These are phyloP conservation scores for Irpex rosettiformis DNA, from an alignment of 1,284 basidiomycete species.

Conservation along the genomic window DNA sequence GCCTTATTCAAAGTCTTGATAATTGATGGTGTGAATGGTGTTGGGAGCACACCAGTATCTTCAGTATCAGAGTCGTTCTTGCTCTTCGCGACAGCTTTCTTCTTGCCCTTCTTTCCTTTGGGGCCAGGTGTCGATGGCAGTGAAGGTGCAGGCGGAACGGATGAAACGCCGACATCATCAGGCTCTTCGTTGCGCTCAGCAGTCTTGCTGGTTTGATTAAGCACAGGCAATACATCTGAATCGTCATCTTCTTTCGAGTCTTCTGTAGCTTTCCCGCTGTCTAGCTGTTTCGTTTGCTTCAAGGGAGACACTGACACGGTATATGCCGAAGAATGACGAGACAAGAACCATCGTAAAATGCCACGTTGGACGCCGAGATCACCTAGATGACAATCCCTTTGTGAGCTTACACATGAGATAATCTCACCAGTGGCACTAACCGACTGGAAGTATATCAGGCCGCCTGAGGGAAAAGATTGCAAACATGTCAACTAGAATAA, in stretches of 20 bases:
- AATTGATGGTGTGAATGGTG: constrained; percentile 65
- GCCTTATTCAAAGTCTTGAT: constrained; percentile 43
- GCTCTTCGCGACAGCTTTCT: constrained; percentile 6
- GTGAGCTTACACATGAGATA: neutral
- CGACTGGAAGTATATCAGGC: constrained; percentile 78
- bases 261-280: constrained; percentile 18
- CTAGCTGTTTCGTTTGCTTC: constrained; percentile 40
- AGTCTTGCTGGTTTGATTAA: constrained; percentile 15
- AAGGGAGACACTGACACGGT: constrained; percentile 49
- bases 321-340: constrained; percentile 54
- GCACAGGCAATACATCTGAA: constrained; percentile 10
- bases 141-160: constrained; percentile 21
- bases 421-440: constrained; percentile 33
- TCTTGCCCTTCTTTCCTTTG: constrained; percentile 14
- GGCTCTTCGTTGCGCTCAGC: constrained; percentile 4
- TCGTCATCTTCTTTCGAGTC: constrained; percentile 1
- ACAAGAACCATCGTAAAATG: constrained; percentile 70
- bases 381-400: constrained; percentile 36
- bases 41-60: constrained; percentile 37
- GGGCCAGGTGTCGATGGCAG: constrained; percentile 7
- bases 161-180: constrained; percentile 17
- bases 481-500: constrained; percentile 75
- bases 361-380: constrained; percentile 84
- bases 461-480: constrained; percentile 83
- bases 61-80: constrained; percentile 8